Base-by-base conservation (phyloP, 1,284 basidiomycete genomes). In the Cutaneotrichosporon dermatis region DNA sequence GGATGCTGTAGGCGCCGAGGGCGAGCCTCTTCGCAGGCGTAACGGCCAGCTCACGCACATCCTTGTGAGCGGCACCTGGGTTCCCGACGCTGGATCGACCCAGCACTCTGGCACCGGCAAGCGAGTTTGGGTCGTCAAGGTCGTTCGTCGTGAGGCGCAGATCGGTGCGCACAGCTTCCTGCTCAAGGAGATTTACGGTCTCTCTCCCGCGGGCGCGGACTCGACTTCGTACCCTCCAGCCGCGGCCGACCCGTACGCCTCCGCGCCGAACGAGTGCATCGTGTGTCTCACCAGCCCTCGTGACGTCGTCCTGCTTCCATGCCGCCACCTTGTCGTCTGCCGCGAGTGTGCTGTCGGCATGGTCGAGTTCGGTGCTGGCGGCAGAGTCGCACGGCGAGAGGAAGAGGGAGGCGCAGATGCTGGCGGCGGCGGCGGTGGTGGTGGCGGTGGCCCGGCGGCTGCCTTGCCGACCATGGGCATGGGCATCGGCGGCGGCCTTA, bases 291-390 rank as follows among this genome's bases (percentile, higher is more conserved):
- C 88, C 3, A 85, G 87, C 0, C 88, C 91, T 1, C 83, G 90
- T 50, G 91, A 93, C 74, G 92, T 94, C 41, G 89, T 94, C 2
- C 83, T 94, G 5, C 83, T 94, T 5, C 92, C 91, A 0, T 94
- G 92, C 74, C 81, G 91, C 56, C 92, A 94, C 76, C 82, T 94
- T 34, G 91, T 94, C 57, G 92, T 92, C 5, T 94, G 92, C 79
- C 86, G 89, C 66, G 91, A 93, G 50, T 94, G 91, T 68, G 91
- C 91, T 0, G 78, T 93, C 48, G 93, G 93, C 71, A 94, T 94
- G 92, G 87, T 94, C 43, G 92, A 94, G 74, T 94, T 91, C 73
- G 92, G 92, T 42, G 92, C 92, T 0, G 91, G 92, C 2, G 91
- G 91, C 4, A 86, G 82, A 44, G 88, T 93, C 10, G 58, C 61